Percentiles rank a stretch among this genome's conserved stretches.
These are phyloP conservation scores for Apiospora sp. DNA, from an alignment of 2,329 filamentous ascomycete genomes.

Conservation along the genomic window DNA sequence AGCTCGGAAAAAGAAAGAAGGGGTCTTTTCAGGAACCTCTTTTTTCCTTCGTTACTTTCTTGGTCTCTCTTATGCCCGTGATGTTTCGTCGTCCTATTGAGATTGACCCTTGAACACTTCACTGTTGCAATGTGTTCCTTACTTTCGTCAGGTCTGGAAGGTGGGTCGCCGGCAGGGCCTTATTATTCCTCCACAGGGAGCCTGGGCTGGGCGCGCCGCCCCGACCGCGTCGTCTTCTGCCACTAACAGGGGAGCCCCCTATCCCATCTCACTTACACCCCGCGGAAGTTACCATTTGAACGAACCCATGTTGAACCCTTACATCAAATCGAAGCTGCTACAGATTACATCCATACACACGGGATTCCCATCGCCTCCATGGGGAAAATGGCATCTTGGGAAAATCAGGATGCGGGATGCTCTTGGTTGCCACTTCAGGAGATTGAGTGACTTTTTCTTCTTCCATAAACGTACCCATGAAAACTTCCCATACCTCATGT, in stretches of 20 bases:
- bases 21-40: neutral
- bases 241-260: constrained; percentile 3
- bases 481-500: neutral
- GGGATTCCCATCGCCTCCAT: neutral
- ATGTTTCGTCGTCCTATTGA: constrained; percentile 17
- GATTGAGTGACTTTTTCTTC: neutral
- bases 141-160: constrained; percentile 12
- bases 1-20: constrained; percentile 1
- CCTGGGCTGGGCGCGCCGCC: neutral
- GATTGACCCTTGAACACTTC: neutral
- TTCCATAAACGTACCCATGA: too few species aligned
- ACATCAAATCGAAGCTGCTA: neutral
- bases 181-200: neutral
- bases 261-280: neutral
- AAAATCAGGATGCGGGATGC: neutral
- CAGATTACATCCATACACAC: neutral
- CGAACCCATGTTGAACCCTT: neutral
- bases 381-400: neutral
- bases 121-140: constrained; percentile 20
- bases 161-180: constrained; percentile 13
- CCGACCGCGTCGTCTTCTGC: neutral
- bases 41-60: neutral
- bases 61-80: constrained; percentile 3
- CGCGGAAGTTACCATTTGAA: neutral
- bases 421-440: neutral